Percentiles rank a stretch among this genome's conserved stretches.
Conservation (phyloP, 306 rosid genomes). For the Quillaja saponaria region DNA sequence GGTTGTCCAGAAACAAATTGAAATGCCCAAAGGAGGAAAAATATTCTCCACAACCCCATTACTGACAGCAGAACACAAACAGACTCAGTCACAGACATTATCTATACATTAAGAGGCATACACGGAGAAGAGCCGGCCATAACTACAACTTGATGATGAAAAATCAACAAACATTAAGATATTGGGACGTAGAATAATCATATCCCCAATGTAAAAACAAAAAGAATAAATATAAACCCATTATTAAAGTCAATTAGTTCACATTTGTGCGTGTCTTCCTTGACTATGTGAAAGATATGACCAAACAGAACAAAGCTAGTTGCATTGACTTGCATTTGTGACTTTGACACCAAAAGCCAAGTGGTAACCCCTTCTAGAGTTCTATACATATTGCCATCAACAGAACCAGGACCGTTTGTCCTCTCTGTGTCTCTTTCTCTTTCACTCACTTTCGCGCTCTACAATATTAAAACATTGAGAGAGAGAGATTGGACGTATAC, state of each 20-base stretch:
- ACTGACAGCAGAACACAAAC: not conserved
- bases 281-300: slow-evolving; percentile 18
- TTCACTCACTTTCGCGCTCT: too few species aligned
- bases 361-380: too few species aligned
- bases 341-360: too few species aligned
- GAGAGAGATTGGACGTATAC: too few species aligned
- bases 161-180: not conserved
- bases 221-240: slow-evolving; percentile 21
- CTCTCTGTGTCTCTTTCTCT: too few species aligned
- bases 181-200: slow-evolving; percentile 1
- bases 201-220: slow-evolving; percentile 15
- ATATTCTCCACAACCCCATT: slow-evolving; percentile 32
- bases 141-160: not conserved
- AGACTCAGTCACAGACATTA: not conserved
- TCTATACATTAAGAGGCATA: not conserved
- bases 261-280: slow-evolving; percentile 2
- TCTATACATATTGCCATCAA: too few species aligned
- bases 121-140: slow-evolving; percentile 28
- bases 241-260: not conserved
- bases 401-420: too few species aligned
- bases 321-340: too few species aligned
- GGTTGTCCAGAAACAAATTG: slow-evolving; percentile 32
- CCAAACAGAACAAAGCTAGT: not conserved
- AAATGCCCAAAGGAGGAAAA: slow-evolving; percentile 23
- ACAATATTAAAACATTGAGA: too few species aligned